Base-by-base conservation (phyloP, 208 protist genomes). In the Strigomonas culicis region DNA sequence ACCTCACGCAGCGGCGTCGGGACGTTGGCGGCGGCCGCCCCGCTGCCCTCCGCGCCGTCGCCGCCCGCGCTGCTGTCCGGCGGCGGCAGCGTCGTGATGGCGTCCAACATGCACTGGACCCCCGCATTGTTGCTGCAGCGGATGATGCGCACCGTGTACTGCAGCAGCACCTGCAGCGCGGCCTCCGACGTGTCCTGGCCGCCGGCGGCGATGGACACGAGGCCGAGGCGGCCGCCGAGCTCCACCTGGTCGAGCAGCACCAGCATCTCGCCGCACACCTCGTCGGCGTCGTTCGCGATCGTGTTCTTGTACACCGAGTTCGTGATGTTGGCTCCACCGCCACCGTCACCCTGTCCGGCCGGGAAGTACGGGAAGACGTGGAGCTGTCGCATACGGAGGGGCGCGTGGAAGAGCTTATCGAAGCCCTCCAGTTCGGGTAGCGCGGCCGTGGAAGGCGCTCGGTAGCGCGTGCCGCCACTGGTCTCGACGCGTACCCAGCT, bases 401-500 rank as follows among this genome's bases (percentile, higher is more conserved):
- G 68, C 15, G 13, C 41, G 34, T 56, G 55, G 60, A 82, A 84
- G 50, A 93, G 72, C 27, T 72, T 63, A 27, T 80, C 70, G 36
- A 86, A 70, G 0, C 83, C 87, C 34, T 82, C 72, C 3, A 93
- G 50, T 1, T 63, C 56, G 1, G 78, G 75, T 17, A 72, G 65
- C 17, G 71, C 63, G n/a, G 61, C 68, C 41, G 82, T 83, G 0
- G 82, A 90, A 3, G 88, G 88, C 3, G 84, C 82, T 21, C 63
- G 57, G 63, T 88, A 79, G 24, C 83, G 76, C 22, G 64, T 30
- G 21, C 84, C 84, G 32, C 62, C 71, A 21, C 50, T 70, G 28
- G 72, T 74, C 62, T 86, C 70, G 21, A 94, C 70, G 4, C 72
- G 72, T 49, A 88, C 70, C 85, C 88, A 94, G 17, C 76, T 59